Percentiles rank a stretch among this genome's conserved stretches.
Evolutionary conservation across 345 rosid species (phyloP).

Genomic region (Syzygium oleosum): DNA sequence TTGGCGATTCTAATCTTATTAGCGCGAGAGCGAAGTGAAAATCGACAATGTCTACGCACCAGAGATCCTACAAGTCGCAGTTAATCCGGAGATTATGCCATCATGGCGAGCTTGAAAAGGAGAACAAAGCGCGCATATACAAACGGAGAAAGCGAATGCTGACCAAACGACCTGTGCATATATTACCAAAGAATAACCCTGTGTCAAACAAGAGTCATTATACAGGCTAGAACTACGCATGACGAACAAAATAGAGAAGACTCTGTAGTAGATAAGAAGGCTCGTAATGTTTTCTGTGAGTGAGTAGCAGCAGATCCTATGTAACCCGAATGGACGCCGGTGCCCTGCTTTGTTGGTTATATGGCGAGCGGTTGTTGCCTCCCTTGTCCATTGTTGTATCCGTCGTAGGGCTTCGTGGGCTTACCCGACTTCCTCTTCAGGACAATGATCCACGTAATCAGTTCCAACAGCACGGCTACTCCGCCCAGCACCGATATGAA

Average conservation of each 20-base stretch:
- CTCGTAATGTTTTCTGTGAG: background rate
- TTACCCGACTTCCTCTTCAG: conserved; percentile 47
- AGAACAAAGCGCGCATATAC: background rate
- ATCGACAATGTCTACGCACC: background rate
- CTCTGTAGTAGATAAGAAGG: background rate
- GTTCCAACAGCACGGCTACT: conserved; percentile 51
- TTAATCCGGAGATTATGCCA: background rate
- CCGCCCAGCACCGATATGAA: conserved; percentile 43
- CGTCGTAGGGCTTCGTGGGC: conserved; percentile 43
- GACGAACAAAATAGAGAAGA: background rate
- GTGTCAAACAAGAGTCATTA: background rate
- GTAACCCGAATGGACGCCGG: background rate
- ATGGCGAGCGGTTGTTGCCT: conserved; percentile 17
- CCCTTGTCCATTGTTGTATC: conserved; percentile 30
- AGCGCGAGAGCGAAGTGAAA: background rate
- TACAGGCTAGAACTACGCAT: background rate
- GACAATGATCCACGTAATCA: conserved; percentile 61
- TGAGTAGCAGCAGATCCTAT: background rate
- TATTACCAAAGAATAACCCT: background rate
- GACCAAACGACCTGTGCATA: background rate
- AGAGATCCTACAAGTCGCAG: background rate
- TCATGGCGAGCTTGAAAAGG: background rate
- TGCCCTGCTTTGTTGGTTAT: background rate
- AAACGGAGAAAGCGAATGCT: background rate
- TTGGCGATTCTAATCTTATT: background rate